Base-by-base conservation (phyloP, 2,329 filamentous ascomycete genomes). In the Exophiala dermatitidis region DNA sequence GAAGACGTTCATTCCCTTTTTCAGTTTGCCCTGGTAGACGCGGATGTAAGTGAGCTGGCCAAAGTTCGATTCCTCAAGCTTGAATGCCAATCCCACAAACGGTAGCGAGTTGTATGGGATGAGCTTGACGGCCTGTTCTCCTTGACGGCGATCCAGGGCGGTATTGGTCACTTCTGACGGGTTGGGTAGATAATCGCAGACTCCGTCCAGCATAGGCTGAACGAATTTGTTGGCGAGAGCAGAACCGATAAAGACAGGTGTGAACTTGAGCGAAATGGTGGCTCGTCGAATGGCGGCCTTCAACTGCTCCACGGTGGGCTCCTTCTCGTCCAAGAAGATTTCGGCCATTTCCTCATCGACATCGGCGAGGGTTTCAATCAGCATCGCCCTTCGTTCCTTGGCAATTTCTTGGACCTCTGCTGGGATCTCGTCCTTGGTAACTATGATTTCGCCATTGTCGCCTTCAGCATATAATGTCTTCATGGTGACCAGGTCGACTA, bases 261-360 rank as follows among this genome's bases (percentile, higher is more conserved):
- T 88, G 72, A 98, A 98, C 72, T 93, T 93, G 62, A 89, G 78
- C 2, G 77, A 75, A 61, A 95, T 89, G n/a, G 93, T 98, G 0
- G 91, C 83, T 57, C 93, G 80, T 62, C 93, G 86, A 65, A 98
- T 93, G 10, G 93, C 93, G 50, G 83, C 86, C 74, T 91, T 95
- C 71, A 98, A 87, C 74, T 98, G 90, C 47, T 82, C 77, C 10
- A 81, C 76, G 2, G 85, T 87, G 1, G 93, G 93, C 50, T 83
- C 85, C 64, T 80, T 73, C 72, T 97, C 93, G 3, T 95, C 90
- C 49, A 98, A 74, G 77, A 90, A 97, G 48, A 96, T 76, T 72
- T 98, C 90, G 26, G 91, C 91, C 56, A 98, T 97, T 70, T 96
- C 90, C 63, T 98, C 93, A 66, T 98, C 93, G 42, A 97, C 91